Percentiles rank a stretch among this genome's conserved stretches.
These are phyloP conservation scores for Candida golubevii DNA, from an alignment of 805 yeast genomes.

Conservation along the genomic window DNA sequence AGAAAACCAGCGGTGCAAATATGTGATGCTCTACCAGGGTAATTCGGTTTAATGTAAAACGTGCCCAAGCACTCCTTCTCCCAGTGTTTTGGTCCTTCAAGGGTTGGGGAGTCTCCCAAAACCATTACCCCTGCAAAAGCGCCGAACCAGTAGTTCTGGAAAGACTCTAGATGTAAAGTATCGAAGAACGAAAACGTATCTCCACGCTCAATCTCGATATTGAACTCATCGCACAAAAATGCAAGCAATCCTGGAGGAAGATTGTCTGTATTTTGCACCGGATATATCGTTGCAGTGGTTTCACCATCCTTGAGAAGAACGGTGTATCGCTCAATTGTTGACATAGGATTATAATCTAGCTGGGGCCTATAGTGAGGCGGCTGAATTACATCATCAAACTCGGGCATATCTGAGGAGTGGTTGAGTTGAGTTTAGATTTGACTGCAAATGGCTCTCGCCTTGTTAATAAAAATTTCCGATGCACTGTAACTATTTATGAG, in stretches of 20 bases:
- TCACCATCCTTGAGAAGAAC: conserved; percentile 82
- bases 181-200: conserved; percentile 86
- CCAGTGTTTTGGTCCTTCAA: conserved; percentile 66
- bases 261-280: conserved; percentile 61
- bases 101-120: conserved; percentile 61
- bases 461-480: too few species aligned
- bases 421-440: too few species aligned
- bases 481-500: too few species aligned
- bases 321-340: conserved; percentile 59
- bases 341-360: conserved; percentile 32
- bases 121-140: conserved; percentile 74
- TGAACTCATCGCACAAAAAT: conserved; percentile 86
- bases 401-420: conserved; percentile 34
- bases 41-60: conserved; percentile 79
- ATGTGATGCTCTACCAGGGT: conserved; percentile 90
- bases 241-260: conserved; percentile 76
- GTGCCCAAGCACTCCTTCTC: conserved; percentile 89
- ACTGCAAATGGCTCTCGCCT: too few species aligned
- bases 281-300: conserved; percentile 90
- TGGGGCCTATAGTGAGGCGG: conserved; percentile 43
- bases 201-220: conserved; percentile 87
- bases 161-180: conserved; percentile 68
- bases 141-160: conserved; percentile 84
- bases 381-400: conserved; percentile 47
- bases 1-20: conserved; percentile 86